Evolutionary conservation across 192 early-diverging fungal species (phyloP).

Genomic region (Pilaira anomala): DNA sequence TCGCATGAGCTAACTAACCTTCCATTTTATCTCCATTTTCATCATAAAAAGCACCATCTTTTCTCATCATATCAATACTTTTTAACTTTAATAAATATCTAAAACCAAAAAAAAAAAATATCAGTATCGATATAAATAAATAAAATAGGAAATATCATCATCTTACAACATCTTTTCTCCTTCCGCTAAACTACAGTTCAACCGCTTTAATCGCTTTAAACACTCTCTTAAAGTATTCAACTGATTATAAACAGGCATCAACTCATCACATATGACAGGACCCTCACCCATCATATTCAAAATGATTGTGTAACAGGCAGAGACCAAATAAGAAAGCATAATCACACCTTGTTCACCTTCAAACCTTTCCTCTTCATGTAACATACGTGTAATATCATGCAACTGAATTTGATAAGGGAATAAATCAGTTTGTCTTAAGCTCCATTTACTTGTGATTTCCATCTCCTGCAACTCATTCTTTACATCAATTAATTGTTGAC

Average conservation of each 20-base stretch:
- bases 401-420: not conserved
- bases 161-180: not conserved
- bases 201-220: not conserved
- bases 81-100: too few relatives aligned
- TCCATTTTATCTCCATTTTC: too few relatives aligned
- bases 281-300: not conserved
- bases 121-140: too few relatives aligned
- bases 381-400: not conserved
- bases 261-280: not conserved
- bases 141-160: too few relatives aligned
- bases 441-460: not conserved
- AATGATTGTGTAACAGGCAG: not conserved
- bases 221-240: not conserved
- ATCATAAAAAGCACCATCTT: too few relatives aligned
- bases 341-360: not conserved
- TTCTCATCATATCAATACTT: too few relatives aligned
- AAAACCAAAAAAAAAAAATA: too few relatives aligned
- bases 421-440: not conserved
- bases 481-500: not conserved
- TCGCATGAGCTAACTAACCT: too few relatives aligned
- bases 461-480: not conserved
- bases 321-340: not conserved
- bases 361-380: not conserved
- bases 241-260: not conserved
- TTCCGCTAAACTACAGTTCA: not conserved